Conservation (phyloP, 23 red algal genomes). For the Cyanidioschyzon merolae region DNA sequence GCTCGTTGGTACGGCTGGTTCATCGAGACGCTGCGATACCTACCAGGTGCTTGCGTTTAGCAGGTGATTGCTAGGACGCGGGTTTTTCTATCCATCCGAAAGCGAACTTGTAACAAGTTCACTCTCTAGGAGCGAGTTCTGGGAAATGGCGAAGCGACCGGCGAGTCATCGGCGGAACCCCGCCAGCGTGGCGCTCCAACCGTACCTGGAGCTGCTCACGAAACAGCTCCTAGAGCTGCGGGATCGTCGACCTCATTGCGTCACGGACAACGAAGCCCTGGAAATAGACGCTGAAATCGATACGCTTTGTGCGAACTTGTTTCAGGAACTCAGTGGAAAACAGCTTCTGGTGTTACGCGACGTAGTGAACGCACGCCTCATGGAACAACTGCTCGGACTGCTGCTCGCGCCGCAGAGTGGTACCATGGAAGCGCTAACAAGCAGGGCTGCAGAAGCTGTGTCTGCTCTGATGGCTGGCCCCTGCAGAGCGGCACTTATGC, state of each 20-base stretch:
- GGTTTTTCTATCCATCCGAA: too few species aligned
- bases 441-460: not conserved
- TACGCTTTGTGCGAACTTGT: not conserved
- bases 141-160: too few species aligned
- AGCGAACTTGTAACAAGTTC: too few species aligned
- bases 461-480: not conserved
- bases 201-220: not conserved
- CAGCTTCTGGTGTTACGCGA: not conserved
- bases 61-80: too few species aligned
- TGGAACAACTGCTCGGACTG: slow-evolving; percentile 1
- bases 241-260: not conserved
- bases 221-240: not conserved
- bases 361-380: not conserved
- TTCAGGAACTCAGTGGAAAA: not conserved
- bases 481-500: not conserved
- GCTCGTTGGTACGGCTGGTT: too few species aligned
- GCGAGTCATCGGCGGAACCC: too few species aligned
- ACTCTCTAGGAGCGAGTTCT: too few species aligned
- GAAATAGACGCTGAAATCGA: not conserved
- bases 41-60: too few species aligned
- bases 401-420: not conserved
- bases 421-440: not conserved
- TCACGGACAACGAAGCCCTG: not conserved
- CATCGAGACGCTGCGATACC: too few species aligned
- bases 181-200: not conserved